Percentiles rank a stretch among this genome's conserved stretches.
Conservation (phyloP, 768 basidiomycete species). For the Neoboletus subvelutipes region DNA sequence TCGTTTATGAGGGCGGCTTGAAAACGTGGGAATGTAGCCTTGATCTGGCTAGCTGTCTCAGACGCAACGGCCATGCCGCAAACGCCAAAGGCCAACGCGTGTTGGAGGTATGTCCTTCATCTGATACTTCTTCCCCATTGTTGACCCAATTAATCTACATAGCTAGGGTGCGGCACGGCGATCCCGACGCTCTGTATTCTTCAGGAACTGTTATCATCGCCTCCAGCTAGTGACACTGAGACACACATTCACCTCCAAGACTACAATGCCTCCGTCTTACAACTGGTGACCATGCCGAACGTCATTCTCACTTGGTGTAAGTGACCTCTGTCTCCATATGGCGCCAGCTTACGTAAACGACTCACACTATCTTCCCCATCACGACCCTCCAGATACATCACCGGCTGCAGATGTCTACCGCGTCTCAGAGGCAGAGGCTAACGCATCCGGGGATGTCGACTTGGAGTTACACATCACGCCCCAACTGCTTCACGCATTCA, state of each 20-base stretch:
- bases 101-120: conserved; percentile 58
- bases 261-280: conserved; percentile 81
- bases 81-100: conserved; percentile 50
- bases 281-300: conserved; percentile 79
- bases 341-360: background rate
- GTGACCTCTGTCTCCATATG: conserved; percentile 28
- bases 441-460: conserved; percentile 17
- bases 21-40: conserved; percentile 98
- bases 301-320: conserved; percentile 79
- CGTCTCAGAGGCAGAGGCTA: conserved; percentile 19
- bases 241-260: conserved; percentile 83
- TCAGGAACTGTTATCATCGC: conserved; percentile 50
- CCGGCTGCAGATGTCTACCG: conserved; percentile 53
- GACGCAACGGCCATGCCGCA: conserved; percentile 30
- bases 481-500: conserved; percentile 64
- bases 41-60: conserved; percentile 75
- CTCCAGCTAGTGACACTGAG: conserved; percentile 18
- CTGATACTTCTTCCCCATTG: background rate
- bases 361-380: background rate
- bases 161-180: conserved; percentile 95
- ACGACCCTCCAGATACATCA: conserved; percentile 53
- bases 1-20: conserved; percentile 92
- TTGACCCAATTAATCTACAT: background rate
- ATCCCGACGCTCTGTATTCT: conserved; percentile 80
- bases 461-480: conserved; percentile 69